Evolutionary conservation across 1,284 basidiomycete species (phyloP).

Genomic region (Trametes versicolor): DNA sequence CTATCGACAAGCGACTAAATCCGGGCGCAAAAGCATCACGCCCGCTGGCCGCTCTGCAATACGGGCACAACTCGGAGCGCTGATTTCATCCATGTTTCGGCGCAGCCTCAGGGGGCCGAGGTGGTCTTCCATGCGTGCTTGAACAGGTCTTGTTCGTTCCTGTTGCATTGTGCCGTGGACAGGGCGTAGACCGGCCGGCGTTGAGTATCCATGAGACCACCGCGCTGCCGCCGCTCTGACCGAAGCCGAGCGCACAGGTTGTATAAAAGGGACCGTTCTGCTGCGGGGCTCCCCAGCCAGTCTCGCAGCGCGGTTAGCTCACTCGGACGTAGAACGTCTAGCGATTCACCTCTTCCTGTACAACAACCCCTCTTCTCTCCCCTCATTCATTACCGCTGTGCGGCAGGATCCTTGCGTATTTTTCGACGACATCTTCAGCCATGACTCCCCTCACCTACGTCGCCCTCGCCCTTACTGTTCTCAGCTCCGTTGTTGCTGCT

Average conservation of each 20-base stretch:
- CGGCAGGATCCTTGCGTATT: constrained; percentile 21
- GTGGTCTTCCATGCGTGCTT: constrained; percentile 1
- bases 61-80: neutral
- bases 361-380: constrained; percentile 10
- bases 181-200: neutral
- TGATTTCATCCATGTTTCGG: constrained; percentile 19
- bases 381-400: constrained; percentile 21
- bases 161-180: constrained; percentile 4
- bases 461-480: constrained; percentile 45
- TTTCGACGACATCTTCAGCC: neutral
- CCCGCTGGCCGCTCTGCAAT: neutral
- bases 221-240: neutral
- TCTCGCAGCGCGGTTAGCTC: constrained; percentile 35
- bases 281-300: constrained; percentile 19
- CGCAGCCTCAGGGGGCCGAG: constrained; percentile 9
- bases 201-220: neutral
- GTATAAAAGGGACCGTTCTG: constrained; percentile 3
- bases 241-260: neutral
- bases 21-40: constrained; percentile 5
- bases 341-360: constrained; percentile 24
- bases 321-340: constrained; percentile 33
- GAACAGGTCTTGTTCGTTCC: constrained; percentile 21
- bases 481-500: constrained; percentile 50
- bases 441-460: constrained; percentile 30
- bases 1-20: neutral